Base-by-base conservation (phyloP, 106 monocot genomes). In the Allium fistulosum region DNA sequence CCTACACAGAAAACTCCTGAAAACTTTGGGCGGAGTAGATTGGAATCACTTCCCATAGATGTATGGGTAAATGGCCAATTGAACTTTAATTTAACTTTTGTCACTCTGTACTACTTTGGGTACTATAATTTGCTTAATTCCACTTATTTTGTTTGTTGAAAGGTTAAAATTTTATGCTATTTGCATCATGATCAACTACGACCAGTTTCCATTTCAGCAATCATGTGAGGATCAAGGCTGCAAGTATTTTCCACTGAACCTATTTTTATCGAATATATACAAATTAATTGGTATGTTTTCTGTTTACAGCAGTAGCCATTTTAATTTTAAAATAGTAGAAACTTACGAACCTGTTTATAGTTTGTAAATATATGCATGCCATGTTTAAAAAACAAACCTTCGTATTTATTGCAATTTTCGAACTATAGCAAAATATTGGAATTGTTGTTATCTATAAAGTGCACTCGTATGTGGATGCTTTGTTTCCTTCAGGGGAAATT, bases 171-270 rank as follows among this genome's bases (percentile, higher is more conserved):
- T 53, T 26, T 99, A 48, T 93, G 92, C 56, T 73, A 80, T 62
- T 78, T 99, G 77, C 97, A 99, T 68, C 97, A 99, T 80, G 97
- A 99, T 70, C 85, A 99, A 66, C 69, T 99, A 26, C 76, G 76
- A 60, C 76, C 92, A 59, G 83, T 92, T 51, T 99, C 61, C 97
- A 99, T 83, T 92, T 93, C 51, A 92, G 89, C 49, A 81, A 72
- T 58, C 53, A 79, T 17, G 82, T 99, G 58, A 74, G 89, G 52
- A 22, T 22, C 22, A 81, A 58, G 49, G 88, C 97, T 66, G 97
- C 93, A 81, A 82, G 89, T 79, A 16, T 68, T 53, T 28, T 52
- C 61, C 51, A 13, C 22, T 22, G 0, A 22, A 22, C 22, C 22
- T 22, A 22, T 22, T 22, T 22, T 22, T 22, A 22, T 22, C 1